Percentiles rank a stretch among this genome's conserved stretches.
phyloP scores from a whole-genome alignment of 75 land plant genomes.

The Adiantum capillusveneris region DNA sequence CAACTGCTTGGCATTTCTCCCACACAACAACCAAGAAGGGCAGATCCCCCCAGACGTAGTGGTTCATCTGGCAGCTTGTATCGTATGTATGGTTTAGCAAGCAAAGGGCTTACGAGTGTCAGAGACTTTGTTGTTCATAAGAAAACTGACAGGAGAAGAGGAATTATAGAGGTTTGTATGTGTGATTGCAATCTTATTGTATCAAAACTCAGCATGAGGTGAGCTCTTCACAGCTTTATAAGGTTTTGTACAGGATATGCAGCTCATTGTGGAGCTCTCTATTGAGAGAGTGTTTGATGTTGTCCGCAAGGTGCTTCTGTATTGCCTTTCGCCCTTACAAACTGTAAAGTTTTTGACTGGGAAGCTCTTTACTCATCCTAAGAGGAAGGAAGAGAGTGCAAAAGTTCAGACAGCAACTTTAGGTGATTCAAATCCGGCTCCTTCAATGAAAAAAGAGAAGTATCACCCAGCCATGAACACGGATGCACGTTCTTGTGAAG shows the following conservation, averaged over 20 bases:
- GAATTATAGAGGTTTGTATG: slow-evolving; percentile 77
- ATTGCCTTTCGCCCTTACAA: slow-evolving; percentile 59
- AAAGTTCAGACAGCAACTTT: slow-evolving; percentile 48
- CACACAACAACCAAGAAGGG: neutral
- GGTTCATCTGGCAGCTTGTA: slow-evolving; percentile 23
- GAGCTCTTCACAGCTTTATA: too few relatives aligned
- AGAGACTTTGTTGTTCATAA: slow-evolving; percentile 66
- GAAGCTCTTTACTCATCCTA: slow-evolving; percentile 29
- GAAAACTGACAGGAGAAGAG: slow-evolving; percentile 75
- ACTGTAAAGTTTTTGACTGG: slow-evolving; percentile 24
- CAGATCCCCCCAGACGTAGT: slow-evolving; percentile 5
- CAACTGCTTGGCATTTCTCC: neutral
- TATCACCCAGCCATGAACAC: slow-evolving; percentile 58
- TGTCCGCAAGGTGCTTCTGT: slow-evolving; percentile 54
- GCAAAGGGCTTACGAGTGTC: slow-evolving; percentile 28
- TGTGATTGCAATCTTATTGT: neutral
- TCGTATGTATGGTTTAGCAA: slow-evolving; percentile 19
- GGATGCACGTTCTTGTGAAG: slow-evolving; percentile 88
- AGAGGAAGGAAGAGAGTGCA: slow-evolving; percentile 6
- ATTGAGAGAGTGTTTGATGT: slow-evolving; percentile 80
- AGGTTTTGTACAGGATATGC: slow-evolving; percentile 64
- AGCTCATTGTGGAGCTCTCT: slow-evolving; percentile 73
- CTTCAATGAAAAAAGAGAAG: slow-evolving; percentile 34
- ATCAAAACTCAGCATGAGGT: too few relatives aligned
- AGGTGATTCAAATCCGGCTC: slow-evolving; percentile 62